Evolutionary conservation across 805 yeast genomes (phyloP).

Genomic region (Henningerozyma blattae): DNA sequence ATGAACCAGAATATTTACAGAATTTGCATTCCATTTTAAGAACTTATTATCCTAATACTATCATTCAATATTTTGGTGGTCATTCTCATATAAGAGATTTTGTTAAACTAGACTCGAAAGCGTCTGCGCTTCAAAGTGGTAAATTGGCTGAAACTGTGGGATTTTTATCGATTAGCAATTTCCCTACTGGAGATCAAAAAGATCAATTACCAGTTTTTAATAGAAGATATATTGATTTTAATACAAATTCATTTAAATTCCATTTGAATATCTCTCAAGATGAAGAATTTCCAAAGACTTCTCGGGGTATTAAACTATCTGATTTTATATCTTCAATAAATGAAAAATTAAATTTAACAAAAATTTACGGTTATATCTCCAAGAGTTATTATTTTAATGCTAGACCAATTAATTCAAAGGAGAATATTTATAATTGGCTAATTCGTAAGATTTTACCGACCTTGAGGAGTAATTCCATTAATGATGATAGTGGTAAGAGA

Average conservation of each 20-base stretch:
- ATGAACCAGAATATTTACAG: slow-evolving; percentile 24
- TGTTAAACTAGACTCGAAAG: slow-evolving; percentile 46
- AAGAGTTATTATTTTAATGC: slow-evolving; percentile 52
- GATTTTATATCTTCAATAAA: slow-evolving; percentile 33
- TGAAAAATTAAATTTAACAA: slow-evolving; percentile 38
- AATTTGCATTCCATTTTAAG: slow-evolving; percentile 37
- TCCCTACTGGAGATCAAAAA: slow-evolving; percentile 4
- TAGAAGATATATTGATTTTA: slow-evolving; percentile 78
- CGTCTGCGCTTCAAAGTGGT: slow-evolving; percentile 85
- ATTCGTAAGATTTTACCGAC: slow-evolving; percentile 43
- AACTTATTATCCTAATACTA: slow-evolving; percentile 40
- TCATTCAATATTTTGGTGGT: slow-evolving; percentile 86
- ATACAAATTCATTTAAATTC: slow-evolving; percentile 50
- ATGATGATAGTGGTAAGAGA: slow-evolving; percentile 26
- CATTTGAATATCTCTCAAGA: slow-evolving; percentile 33
- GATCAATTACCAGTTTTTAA: slow-evolving; percentile 26
- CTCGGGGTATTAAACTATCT: slow-evolving; percentile 39
- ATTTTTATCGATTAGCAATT: slow-evolving; percentile 48
- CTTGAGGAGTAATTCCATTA: slow-evolving; percentile 14
- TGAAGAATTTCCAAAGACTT: slow-evolving; percentile 39
- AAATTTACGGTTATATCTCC: slow-evolving; percentile 54
- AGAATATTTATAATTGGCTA: slow-evolving; percentile 48
- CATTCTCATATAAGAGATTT: slow-evolving; percentile 90
- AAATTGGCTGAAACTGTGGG: slow-evolving; percentile 92
- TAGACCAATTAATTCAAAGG: slow-evolving; percentile 48